Percentiles rank a stretch among this genome's conserved stretches.
These are phyloP conservation scores for Cytospora chrysosperma DNA, from an alignment of 2,329 filamentous ascomycete species.

Conservation along the genomic window DNA sequence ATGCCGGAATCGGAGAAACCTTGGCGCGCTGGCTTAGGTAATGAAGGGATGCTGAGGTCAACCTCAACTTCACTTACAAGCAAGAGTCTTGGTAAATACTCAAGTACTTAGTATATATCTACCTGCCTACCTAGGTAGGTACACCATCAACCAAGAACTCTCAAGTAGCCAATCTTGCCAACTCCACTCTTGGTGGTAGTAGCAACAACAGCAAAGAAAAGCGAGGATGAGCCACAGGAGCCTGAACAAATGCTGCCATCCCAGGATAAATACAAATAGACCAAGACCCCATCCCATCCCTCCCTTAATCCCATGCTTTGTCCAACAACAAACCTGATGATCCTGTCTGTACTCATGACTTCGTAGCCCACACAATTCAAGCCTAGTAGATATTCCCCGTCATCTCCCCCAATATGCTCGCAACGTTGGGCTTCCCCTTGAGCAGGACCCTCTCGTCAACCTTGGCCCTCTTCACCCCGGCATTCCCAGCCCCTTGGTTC, in stretches of 20 bases:
- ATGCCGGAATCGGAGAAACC: slow-evolving; percentile 19
- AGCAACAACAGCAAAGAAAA: neutral
- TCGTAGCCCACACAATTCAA: neutral
- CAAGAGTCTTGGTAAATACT: slow-evolving; percentile 1
- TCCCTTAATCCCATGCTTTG: neutral
- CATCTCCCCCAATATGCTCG: slow-evolving; percentile 76
- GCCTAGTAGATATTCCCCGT: slow-evolving; percentile 34
- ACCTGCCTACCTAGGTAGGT: too few relatives aligned
- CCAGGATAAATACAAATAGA: slow-evolving; percentile 15
- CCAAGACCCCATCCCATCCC: slow-evolving; percentile 4
- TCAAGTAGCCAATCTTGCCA: too few relatives aligned
- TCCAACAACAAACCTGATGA: neutral
- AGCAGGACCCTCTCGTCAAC: slow-evolving; percentile 62
- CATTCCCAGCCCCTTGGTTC: slow-evolving; percentile 37
- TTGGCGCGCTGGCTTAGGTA: slow-evolving; percentile 1
- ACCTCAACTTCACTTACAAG: slow-evolving; percentile 8
- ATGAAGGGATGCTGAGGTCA: neutral
- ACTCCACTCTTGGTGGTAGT: neutral
- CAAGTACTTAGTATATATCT: too few relatives aligned
- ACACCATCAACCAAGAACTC: too few relatives aligned
- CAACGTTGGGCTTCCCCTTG: slow-evolving; percentile 66
- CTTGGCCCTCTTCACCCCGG: slow-evolving; percentile 55
- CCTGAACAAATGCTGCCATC: slow-evolving; percentile 1
- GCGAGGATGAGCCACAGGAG: neutral
- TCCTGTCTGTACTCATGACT: neutral